These are phyloP conservation scores for Heimioporus sp. DNA, from an alignment of 768 basidiomycete species.

Conservation along the genomic window DNA sequence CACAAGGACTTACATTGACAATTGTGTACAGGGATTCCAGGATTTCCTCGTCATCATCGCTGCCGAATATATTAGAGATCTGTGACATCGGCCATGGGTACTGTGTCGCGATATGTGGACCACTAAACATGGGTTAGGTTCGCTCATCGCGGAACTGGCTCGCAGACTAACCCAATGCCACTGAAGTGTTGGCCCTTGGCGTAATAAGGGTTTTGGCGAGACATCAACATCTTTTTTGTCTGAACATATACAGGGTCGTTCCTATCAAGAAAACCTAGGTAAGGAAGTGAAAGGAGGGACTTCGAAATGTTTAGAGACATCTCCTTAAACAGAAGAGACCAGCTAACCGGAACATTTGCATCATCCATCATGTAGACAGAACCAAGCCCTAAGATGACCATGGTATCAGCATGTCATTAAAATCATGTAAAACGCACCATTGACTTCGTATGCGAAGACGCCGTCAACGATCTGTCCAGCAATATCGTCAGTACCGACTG, in stretches of 20 bases:
- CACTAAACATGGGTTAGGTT: constrained; percentile 38
- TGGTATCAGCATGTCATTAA: neutral
- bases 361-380: constrained; percentile 81
- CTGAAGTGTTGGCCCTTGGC: constrained; percentile 60
- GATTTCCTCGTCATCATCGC: constrained; percentile 71
- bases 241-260: constrained; percentile 55
- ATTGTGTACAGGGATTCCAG: constrained; percentile 58
- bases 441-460: constrained; percentile 76
- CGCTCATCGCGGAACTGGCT: neutral
- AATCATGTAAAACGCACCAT: constrained; percentile 41
- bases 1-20: constrained; percentile 53
- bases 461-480: constrained; percentile 52
- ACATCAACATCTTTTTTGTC: constrained; percentile 63
- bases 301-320: constrained; percentile 23
- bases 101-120: constrained; percentile 71
- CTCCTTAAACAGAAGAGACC: neutral
- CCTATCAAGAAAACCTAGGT: constrained; percentile 72
- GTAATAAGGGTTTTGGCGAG: constrained; percentile 67
- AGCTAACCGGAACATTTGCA: constrained; percentile 75
- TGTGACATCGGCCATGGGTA: constrained; percentile 86
- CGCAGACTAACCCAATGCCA: constrained; percentile 58
- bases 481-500: neutral
- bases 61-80: constrained; percentile 70
- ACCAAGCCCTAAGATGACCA: constrained; percentile 55
- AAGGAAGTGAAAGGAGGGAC: constrained; percentile 78